Evolutionary conservation across 352 stramenopile genomes (phyloP).

Genomic region (Globisporangium viniferum): DNA sequence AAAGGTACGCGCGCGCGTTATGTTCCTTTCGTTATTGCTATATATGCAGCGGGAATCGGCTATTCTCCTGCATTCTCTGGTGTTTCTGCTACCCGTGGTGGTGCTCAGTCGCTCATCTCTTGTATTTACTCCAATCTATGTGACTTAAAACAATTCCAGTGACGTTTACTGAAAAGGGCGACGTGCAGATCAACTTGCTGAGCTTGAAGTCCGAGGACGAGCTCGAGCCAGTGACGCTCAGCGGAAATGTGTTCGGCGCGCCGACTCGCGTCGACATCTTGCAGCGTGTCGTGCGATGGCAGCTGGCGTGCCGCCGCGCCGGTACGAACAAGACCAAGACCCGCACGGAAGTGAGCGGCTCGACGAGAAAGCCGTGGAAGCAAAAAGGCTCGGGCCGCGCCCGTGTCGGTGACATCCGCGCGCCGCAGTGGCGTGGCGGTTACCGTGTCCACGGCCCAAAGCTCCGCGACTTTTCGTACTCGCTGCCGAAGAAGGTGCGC

Average conservation of each 20-base stretch:
- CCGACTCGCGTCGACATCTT: constrained; percentile 82
- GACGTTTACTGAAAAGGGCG: constrained; percentile 47
- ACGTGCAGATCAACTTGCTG: constrained; percentile 68
- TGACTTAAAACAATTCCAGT: constrained; percentile 15
- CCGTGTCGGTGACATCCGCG: constrained; percentile 85
- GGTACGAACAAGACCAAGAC: constrained; percentile 90
- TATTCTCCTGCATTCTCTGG: not conserved
- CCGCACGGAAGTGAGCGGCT: constrained; percentile 83
- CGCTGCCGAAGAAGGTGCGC: constrained; percentile 84
- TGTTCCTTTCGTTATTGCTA: not conserved
- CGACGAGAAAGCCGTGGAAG: constrained; percentile 85
- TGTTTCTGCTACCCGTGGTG: not conserved
- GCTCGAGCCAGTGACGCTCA: constrained; percentile 52
- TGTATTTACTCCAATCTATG: not conserved
- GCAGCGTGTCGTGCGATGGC: constrained; percentile 87
- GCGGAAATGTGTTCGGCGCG: constrained; percentile 72
- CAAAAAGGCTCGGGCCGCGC: constrained; percentile 85
- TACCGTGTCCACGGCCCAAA: constrained; percentile 84
- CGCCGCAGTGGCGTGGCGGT: constrained; percentile 82
- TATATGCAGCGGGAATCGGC: not conserved
- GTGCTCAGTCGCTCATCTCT: not conserved
- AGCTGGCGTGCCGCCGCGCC: constrained; percentile 77
- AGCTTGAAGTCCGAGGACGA: constrained; percentile 44
- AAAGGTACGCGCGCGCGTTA: constrained; percentile 28
- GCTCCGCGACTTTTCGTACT: constrained; percentile 87